These are phyloP conservation scores for Ambrosia artemisiifolia DNA, from an alignment of 129 eudicot species.

Conservation along the genomic window DNA sequence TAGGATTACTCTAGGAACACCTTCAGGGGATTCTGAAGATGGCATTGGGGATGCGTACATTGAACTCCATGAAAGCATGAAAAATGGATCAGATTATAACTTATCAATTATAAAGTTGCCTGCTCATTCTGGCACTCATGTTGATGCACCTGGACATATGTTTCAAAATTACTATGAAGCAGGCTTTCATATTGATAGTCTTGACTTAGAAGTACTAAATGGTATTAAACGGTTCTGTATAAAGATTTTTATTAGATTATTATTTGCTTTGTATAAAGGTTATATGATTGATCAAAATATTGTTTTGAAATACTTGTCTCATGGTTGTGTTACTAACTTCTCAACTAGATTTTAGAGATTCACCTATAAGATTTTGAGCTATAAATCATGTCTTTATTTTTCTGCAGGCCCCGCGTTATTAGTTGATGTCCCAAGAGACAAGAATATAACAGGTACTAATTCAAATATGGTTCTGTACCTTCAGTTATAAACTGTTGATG, in stretches of 20 bases:
- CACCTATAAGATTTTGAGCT: no score
- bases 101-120: slow-evolving; percentile 58
- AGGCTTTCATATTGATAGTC: slow-evolving; percentile 69
- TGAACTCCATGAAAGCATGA: slow-evolving; percentile 48
- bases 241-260: not conserved
- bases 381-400: not conserved
- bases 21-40: no score
- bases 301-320: not conserved
- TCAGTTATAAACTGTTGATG: no score
- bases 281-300: not conserved
- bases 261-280: not conserved
- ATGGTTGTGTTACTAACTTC: not conserved
- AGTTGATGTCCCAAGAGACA: slow-evolving; percentile 57
- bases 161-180: slow-evolving; percentile 58
- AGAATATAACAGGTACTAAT: slow-evolving; percentile 31
- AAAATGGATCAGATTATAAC: slow-evolving; percentile 68
- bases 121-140: slow-evolving; percentile 81
- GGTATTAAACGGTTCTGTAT: slow-evolving; percentile 17
- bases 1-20: no score
- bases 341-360: no score
- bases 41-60: slow-evolving; percentile 51
- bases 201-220: slow-evolving; percentile 58
- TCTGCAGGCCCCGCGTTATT: slow-evolving; percentile 46
- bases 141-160: slow-evolving; percentile 89
- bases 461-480: no score